Evolutionary conservation across 2,329 filamentous ascomycete species (phyloP), one percentile per base, ranked within the genome.

Genomic region (Pyrenophora seminiperda): DNA sequence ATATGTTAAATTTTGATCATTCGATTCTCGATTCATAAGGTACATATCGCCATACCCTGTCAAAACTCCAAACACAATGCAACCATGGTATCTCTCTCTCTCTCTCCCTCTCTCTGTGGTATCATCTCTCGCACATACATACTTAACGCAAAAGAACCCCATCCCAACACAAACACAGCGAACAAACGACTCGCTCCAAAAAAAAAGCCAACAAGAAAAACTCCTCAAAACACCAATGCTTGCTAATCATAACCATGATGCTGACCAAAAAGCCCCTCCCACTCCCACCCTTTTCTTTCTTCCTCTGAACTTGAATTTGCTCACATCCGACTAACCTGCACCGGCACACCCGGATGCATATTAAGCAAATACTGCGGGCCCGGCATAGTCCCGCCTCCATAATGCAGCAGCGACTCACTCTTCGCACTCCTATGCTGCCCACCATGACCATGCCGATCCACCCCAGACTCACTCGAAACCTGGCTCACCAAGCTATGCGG

Each of bases 341-440:
- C 69, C 33, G 69, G 69, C 34, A 72, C 69, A 2, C 69, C 69
- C 0, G 69, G 69, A 62, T 72, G 69, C 69, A 72, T 72, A 54
- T 72, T 72, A 41, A 72, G 34, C 54, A 72, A 19, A 56, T 72
- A 72, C 57, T 72, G 66, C 36, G 69, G 69, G 1, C 69, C 69
- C 0, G 69, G 69, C 68, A 72, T 71, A 10, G 68, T 56, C 1
- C 69, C 69, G 13, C 67, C 67, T 0, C 68, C 68, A 56, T 62
- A 70, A 13, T 45, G 38, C n/a, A 41, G 38, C n/a, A 14, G 19
- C 17, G 27, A 17, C n/a, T n/a, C n/a, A 7, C 42, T 29, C 17
- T 36, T 30, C 17, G 24, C 27, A 20, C 17, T 46, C 30, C 41
- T 52, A 34, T 58, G 34, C 20, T 44, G 45, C 38, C 45, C 40